Evolutionary conservation across 1,284 basidiomycete species (phyloP), one percentile per base, ranked within the genome.

Genomic region (Inonotus hispidus): DNA sequence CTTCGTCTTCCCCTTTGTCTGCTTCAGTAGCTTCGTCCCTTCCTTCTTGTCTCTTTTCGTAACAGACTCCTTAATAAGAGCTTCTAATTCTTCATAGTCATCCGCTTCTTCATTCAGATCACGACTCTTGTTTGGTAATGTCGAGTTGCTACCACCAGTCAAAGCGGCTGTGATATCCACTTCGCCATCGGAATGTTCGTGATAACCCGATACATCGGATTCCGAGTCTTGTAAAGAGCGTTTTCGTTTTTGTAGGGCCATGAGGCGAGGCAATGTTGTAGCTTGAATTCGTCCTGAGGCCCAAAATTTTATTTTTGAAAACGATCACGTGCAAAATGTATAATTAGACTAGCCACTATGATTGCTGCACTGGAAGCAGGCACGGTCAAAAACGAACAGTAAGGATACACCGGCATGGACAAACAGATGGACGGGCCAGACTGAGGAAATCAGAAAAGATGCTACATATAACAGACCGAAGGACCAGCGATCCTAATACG

Each of bases 1-100:
- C 67, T 85, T 88, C 19, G 76, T 72, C 70, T 87, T 89, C 5
- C 82, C 82, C 66, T 87, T 90, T 2, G 82, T 78, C 68, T 85
- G 87, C 70, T 89, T 92, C 59, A 92, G 68, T 10, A 88, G 62
- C 58, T 86, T 81, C 0, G 86, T 88, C 0, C 90, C 90, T 37
- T 75, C 77, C 71, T 88, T 91, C 16, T 85, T 73, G 69, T 91
- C 80, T 35, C 85, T 74, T 70, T 84, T 88, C 8, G 80, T 70
- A 53, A 90, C 88, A 32, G 86, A 83, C 8, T 81, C 75, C 49
- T 82, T 77, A 21, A 92, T 83, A 55, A 90, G 80, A 16, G 82
- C 75, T 49, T 78, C 75, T 53, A 89, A 75, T 3, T 80, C 82
- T 3, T 84, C 83, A 43, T 85, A 84, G 56, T 82, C 81, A 25